These are phyloP conservation scores for Spathaspora hagerdaliae DNA, from an alignment of 805 yeast species.

Conservation along the genomic window DNA sequence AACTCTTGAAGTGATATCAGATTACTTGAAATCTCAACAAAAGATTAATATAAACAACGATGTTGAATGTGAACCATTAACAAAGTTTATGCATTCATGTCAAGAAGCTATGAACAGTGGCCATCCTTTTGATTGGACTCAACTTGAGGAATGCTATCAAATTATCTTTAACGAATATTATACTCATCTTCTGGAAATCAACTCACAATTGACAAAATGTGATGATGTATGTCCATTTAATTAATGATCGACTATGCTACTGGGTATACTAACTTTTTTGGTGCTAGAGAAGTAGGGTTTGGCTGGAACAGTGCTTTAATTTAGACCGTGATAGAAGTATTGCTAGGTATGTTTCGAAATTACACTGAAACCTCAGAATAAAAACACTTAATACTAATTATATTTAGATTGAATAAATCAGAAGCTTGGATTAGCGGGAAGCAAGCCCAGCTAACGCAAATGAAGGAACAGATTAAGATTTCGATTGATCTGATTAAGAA, in stretches of 20 bases:
- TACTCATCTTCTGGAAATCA: background rate
- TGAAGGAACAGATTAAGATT: background rate
- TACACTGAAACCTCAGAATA: background rate
- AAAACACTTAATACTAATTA: background rate
- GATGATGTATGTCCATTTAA: background rate
- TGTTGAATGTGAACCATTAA: background rate
- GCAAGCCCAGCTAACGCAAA: conserved; percentile 1
- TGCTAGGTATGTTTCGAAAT: background rate
- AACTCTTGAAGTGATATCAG: background rate
- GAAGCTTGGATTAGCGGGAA: conserved; percentile 6
- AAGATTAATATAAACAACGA: background rate
- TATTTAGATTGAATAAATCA: conserved; percentile 3
- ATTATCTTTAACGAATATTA: background rate
- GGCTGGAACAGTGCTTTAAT: background rate
- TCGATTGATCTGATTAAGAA: conserved; percentile 1
- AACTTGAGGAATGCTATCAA: background rate
- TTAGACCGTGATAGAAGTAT: background rate
- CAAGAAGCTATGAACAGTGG: background rate
- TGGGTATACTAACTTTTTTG: background rate
- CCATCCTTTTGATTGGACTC: conserved; percentile 2
- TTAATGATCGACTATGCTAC: too few species aligned
- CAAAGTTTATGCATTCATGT: background rate
- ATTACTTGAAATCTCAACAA: background rate
- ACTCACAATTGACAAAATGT: background rate
- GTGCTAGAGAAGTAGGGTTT: background rate